These are phyloP conservation scores for Trichoderma sp. DNA, from an alignment of 2,329 filamentous ascomycete species.

Conservation along the genomic window DNA sequence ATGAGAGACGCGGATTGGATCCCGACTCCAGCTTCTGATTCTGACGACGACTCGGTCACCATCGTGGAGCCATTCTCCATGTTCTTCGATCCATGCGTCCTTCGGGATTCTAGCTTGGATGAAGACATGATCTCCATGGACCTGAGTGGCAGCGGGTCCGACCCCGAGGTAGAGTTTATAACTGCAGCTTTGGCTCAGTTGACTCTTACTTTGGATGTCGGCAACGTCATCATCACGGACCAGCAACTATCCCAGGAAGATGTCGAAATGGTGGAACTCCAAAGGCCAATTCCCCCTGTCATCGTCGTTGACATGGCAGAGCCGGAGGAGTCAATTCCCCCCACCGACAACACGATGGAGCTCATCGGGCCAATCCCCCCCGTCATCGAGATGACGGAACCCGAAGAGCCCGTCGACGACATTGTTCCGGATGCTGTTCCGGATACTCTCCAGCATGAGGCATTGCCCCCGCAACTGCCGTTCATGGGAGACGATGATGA, in stretches of 20 bases:
- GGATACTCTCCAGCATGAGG: not conserved
- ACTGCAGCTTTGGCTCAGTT: constrained; percentile 18
- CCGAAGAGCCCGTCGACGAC: constrained; percentile 10
- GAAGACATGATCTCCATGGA: constrained; percentile 4
- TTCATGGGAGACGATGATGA: constrained; percentile 3
- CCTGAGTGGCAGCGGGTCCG: not conserved
- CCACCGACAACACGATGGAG: constrained; percentile 9
- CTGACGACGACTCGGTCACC: not conserved
- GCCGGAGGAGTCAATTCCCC: not conserved
- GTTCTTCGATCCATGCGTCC: not conserved
- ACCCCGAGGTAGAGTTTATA: constrained; percentile 10
- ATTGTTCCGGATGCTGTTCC: constrained; percentile 13
- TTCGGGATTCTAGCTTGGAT: constrained; percentile 9
- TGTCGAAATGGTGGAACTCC: constrained; percentile 9
- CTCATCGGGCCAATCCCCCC: not conserved
- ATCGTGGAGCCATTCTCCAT: not conserved
- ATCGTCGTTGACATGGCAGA: constrained; percentile 5
- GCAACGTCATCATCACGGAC: constrained; percentile 3
- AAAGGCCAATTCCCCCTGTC: constrained; percentile 5
- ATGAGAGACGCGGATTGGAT: not conserved
- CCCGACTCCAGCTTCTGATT: not conserved
- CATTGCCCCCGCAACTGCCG: constrained; percentile 11
- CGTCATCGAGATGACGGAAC: not conserved
- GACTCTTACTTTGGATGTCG: not conserved
- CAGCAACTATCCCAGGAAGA: constrained; percentile 7